Evolutionary conservation across 306 rosid species (phyloP), one percentile per base, ranked within the genome.

Genomic region (Crotalaria pallida): DNA sequence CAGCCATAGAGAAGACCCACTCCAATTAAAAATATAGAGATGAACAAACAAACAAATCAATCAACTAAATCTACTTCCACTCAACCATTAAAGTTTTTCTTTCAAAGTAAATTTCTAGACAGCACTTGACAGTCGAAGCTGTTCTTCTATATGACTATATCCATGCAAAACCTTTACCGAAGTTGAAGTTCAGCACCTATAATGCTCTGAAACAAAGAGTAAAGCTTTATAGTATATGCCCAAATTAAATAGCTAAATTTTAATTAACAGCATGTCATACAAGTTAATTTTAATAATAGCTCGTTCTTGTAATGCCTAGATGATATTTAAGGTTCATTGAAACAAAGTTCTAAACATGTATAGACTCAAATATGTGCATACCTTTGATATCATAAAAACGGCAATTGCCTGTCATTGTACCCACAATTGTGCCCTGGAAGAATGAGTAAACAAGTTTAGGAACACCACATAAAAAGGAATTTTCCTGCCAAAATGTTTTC

Each of bases 391-490:
- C 73, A 59, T 79, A 92, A 38, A 84, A 86, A 48, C 72, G 84
- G 58, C 98, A 92, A 65, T 79, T 88, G 51, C 96, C 95, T 1
- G 86, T 69, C 92, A 92, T 71, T 21, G 96, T 86, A 53, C 98
- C 98, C 26, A 88, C 95, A 66, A 92, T 74, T 61, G 89, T 89
- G 33, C 92, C 98, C 96, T 92, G 89, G 43, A 81, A 68, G 60
- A 72, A 75, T 18, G 50, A 78, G 62, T 6, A 58, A 52, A 73
- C 44, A 41, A 22, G 15, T 27, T 75, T 12, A 70, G 68, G 41
- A 74, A 58, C 43, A 40, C n/a, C n/a, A 69, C 67, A 72, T 6
- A 1, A 17, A 13, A 51, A 10, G 43, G 27, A 21, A 33, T 7
- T 56, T 58, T 56, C 58, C 55, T 0, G 60, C 62, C 12, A 51